Evolutionary conservation across 371 early-diverging fungal species (phyloP).

Genomic region (Mucor saturninus): DNA sequence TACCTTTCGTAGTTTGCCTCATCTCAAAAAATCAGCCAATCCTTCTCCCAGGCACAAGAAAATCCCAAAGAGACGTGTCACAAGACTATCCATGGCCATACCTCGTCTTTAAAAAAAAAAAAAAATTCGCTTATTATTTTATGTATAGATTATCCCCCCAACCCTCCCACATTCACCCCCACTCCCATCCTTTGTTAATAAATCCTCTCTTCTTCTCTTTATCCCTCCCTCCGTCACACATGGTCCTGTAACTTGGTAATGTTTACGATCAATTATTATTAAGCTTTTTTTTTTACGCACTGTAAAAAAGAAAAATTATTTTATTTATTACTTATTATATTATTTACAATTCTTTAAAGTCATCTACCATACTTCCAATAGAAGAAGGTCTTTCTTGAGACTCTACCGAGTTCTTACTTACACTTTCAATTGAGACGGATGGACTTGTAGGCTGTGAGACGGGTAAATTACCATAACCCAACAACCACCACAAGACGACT

Average conservation of each 20-base stretch:
- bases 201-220: neutral
- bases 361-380: slow-evolving; percentile 15
- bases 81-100: slow-evolving; percentile 25
- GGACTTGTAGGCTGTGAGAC: neutral
- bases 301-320: too few species aligned
- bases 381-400: slow-evolving; percentile 4
- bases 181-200: neutral
- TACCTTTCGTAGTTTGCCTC: slow-evolving; percentile 73
- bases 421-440: neutral
- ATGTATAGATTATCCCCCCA: slow-evolving; percentile 3
- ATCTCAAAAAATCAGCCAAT: slow-evolving; percentile 26
- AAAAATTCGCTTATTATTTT: neutral
- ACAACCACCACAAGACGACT: slow-evolving; percentile 64
- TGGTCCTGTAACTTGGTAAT: too few species aligned
- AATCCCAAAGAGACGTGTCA: slow-evolving; percentile 49
- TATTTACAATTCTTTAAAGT: slow-evolving; percentile 20
- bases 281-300: too few species aligned
- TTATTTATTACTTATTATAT: neutral
- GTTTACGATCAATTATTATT: too few species aligned
- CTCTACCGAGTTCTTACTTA: neutral
- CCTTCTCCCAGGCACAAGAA: slow-evolving; percentile 34
- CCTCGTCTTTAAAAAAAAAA: slow-evolving; percentile 22
- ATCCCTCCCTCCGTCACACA: neutral
- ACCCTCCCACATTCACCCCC: too few species aligned
- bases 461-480: slow-evolving; percentile 30